Evolutionary conservation across 1,284 basidiomycete genomes (phyloP), one percentile per base, ranked within the genome.

Genomic region (Pyrrhoderma noxium): DNA sequence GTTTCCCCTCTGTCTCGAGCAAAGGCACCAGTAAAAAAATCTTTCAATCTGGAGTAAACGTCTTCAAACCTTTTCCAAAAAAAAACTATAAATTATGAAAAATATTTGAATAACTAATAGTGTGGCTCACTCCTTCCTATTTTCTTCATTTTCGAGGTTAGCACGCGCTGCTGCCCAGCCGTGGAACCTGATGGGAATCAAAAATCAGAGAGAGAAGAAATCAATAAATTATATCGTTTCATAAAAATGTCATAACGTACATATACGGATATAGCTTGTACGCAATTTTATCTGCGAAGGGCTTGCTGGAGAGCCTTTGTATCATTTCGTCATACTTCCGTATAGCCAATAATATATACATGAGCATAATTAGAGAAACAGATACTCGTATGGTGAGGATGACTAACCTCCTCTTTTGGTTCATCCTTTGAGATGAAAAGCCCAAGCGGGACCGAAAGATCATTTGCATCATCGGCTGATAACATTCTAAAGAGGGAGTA

Each of bases 111-210:
- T 8, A 27, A 62, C 72, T 47, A 67, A 85, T n/a, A n/a, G n/a
- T n/a, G 27, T 31, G 7, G 5, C 27, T 31, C 27, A 31, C 72
- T 80, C 76, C 64, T 78, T 77, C 59, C 74, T 73, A 67, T 85
- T 85, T 56, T 82, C 78, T 31, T 72, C 62, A 53, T 86, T 71
- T 41, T 76, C 71, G 45, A 87, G 69, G 61, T 87, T 68, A 1
- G 77, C 84, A 45, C 85, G 74, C 2, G 85, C 85, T 7, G 81
- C 83, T 3, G 83, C 84, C 74, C 81, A 86, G 37, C 83, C 84
- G 61, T 86, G 84, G 66, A 79, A 77, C 64, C 79, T 81, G 53
- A 44, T 27, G 9, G 18, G n/a, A 23, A 34, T 23, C 40, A 2
- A 14, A 51, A 3, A 62, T 53, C 48, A 49, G 55, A 11, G 47